Base-by-base conservation (phyloP, 257 asterid species). In the Solanum tacnaense region DNA sequence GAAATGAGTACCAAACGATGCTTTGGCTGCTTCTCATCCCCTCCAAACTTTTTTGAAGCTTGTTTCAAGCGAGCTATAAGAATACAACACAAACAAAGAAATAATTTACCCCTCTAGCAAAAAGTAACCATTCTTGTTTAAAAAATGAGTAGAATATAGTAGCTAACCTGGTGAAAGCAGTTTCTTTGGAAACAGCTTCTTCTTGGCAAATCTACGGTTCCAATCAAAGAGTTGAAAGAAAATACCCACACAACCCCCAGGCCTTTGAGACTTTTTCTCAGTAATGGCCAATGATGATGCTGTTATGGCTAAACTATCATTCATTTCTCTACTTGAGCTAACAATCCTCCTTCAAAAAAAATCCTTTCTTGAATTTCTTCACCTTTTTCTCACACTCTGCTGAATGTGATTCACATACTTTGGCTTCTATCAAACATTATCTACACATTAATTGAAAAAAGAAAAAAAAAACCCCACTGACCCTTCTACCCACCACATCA, bases 191-290 rank as follows among this genome's bases (percentile, higher is more conserved):
- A 97, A 97, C 8, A 95, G 91, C 91, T 92, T 95, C 93, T 96
- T 96, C 91, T 93, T 97, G 4, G 98, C 95, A 20, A 97, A 93
- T 89, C 92, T 96, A 23, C 96, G 92, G 92, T 96, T 97, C 99
- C 99, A 97, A 88, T 96, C 99, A 89, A 97, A 93, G 12, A 97
- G 93, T 87, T 94, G 98, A 89, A 93, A 95, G 92, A 97, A 95
- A 91, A 96, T 92, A 78, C 99, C 99, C 29, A 91, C 98, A 91
- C 98, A 96, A 9, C 99, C 99, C 29, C 98, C 98, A 32, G 95
- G 91, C 85, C 91, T 93, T 60, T 94, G 96, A 87, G 96, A 75
- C 88, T 91, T 96, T 95, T 94, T 95, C 94, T 97, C 99, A 58
- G 94, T 96, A 82, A 95, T 86, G 72, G 97, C 95, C 83, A 93